Evolutionary conservation across 495 filamentous ascomycete species (phyloP), one percentile per base, ranked within the genome.

Genomic region (Halenospora varia): DNA sequence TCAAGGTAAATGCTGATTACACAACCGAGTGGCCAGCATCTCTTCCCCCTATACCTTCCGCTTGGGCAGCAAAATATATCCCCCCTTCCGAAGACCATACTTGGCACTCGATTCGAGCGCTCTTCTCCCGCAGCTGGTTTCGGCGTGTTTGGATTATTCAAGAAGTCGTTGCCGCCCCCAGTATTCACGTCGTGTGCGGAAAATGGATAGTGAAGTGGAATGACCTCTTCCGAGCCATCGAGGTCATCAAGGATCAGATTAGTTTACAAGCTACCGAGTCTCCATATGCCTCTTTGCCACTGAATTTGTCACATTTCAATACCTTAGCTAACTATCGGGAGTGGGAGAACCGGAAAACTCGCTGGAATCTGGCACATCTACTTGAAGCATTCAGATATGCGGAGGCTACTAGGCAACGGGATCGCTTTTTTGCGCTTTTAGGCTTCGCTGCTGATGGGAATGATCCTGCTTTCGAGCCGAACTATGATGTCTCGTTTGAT

Each of bases 81-180:
- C 52, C 41, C 9, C n/a, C 15, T 23, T 29, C 25, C 9, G 18
- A 23, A 2, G 23, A 25, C 40, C 13, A 10, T 4, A 25, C 24
- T 10, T 55, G 52, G 52, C 19, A 6, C 8, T 8, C 24, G 20
- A 39, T 55, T 44, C 8, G 24, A 3, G 10, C 17, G 10, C 3
- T 64, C 13, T 53, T 64, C 40, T 0, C 47, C 1, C 51, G 51
- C 3, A 11, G n/a, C 1, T 64, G 51, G 61, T 64, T 64, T 42
- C 51, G 42, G 6, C 23, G 61, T 39, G 48, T 49, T 26, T 61
- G 61, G 61, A 61, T 60, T 17, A 46, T 59, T 17, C 57, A 64
- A 42, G 61, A 64, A 45, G 18, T 64, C 18, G 46, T 60, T 2
- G 18, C 15, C 11, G 61, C 61, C 13, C 13, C 29, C 10, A 18